A percentile compares a stretch with the other conserved stretches of the same genome.
Conservation (phyloP, 805 yeast species). For the Kodamaea hsintzibuensis region DNA sequence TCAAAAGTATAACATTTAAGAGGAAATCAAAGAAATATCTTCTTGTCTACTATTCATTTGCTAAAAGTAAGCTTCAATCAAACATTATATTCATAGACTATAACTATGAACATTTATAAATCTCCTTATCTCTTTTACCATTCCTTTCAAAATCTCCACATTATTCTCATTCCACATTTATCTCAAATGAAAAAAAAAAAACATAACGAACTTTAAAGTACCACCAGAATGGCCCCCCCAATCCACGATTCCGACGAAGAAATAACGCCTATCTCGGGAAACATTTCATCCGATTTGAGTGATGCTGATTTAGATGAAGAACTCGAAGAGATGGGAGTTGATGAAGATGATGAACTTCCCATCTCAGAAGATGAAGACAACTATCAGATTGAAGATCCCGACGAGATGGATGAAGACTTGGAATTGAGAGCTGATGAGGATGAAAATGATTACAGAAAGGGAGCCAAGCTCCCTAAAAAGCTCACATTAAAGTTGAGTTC, state of each 20-base stretch:
- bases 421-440: slow-evolving; percentile 32
- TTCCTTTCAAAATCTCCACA: neutral
- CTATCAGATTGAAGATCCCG: slow-evolving; percentile 35
- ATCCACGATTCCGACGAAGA: slow-evolving; percentile 6
- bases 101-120: too few species aligned
- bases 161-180: neutral
- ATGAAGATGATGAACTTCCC: slow-evolving; percentile 21
- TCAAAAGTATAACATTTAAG: too few species aligned
- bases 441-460: slow-evolving; percentile 21
- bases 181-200: slow-evolving; percentile 1
- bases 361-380: slow-evolving; percentile 32
- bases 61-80: too few species aligned
- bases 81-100: too few species aligned
- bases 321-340: slow-evolving; percentile 18
- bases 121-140: too few species aligned
- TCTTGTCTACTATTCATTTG: too few species aligned
- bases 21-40: too few species aligned
- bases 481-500: slow-evolving; percentile 10
- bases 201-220: neutral
- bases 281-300: slow-evolving; percentile 14
- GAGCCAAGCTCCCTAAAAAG: slow-evolving; percentile 13
- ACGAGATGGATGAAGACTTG: slow-evolving; percentile 38
- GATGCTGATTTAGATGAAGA: slow-evolving; percentile 24
- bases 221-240: neutral
- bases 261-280: slow-evolving; percentile 1